These are phyloP conservation scores for Trichoderma atroviride DNA, from an alignment of 2,329 filamentous ascomycete species.

Conservation along the genomic window DNA sequence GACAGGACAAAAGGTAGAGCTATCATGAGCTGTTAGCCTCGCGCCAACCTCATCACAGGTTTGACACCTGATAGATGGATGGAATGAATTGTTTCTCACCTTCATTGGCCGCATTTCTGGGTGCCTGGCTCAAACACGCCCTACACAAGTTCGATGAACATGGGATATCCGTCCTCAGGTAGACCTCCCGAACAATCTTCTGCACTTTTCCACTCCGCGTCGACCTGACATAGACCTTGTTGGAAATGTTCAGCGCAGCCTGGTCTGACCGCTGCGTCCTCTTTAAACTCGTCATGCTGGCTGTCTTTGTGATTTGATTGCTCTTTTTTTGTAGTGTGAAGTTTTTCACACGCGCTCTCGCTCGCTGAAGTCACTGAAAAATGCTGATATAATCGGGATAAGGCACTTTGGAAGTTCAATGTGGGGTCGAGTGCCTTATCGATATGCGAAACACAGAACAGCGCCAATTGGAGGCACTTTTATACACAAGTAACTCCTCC, in stretches of 20 bases:
- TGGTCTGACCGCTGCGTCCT: slow-evolving; percentile 56
- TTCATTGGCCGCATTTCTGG: slow-evolving; percentile 76
- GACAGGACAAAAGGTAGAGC: slow-evolving; percentile 85
- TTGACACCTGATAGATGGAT: background rate
- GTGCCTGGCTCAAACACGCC: slow-evolving; percentile 72
- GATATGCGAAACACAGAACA: slow-evolving; percentile 9
- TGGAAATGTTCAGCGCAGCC: slow-evolving; percentile 75
- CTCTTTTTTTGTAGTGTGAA: background rate
- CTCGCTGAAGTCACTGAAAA: slow-evolving; percentile 13
- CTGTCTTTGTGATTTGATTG: background rate
- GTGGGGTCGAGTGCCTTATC: slow-evolving; percentile 27
- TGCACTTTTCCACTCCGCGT: slow-evolving; percentile 96
- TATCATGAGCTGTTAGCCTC: slow-evolving; percentile 41
- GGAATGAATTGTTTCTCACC: slow-evolving; percentile 53
- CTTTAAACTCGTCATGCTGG: slow-evolving; percentile 67
- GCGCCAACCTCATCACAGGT: background rate
- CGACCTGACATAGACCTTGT: slow-evolving; percentile 93
- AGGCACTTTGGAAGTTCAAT: slow-evolving; percentile 7
- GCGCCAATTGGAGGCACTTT: too few relatives aligned
- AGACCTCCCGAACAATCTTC: slow-evolving; percentile 96
- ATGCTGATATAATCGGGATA: slow-evolving; percentile 25
- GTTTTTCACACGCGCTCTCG: slow-evolving; percentile 2
- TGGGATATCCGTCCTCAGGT: slow-evolving; percentile 93
- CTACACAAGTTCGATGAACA: slow-evolving; percentile 91
- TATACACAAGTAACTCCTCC: background rate